Percentiles rank a stretch among this genome's conserved stretches.
Conservation (phyloP, 1,284 basidiomycete genomes). For the Boletus sp. region DNA sequence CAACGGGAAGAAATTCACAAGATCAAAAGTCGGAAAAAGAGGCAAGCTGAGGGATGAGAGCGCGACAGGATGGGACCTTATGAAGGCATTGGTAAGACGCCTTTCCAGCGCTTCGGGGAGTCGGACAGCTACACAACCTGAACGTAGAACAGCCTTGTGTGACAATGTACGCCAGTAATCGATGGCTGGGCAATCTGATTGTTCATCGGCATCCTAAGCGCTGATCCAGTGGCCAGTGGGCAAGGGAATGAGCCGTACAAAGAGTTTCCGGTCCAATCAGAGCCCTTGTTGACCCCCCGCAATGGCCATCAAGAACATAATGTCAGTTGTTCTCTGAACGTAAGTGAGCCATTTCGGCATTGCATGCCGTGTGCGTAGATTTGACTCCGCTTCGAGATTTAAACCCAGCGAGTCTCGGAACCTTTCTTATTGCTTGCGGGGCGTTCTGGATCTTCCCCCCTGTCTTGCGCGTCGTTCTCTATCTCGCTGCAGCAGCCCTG, state of each 20-base stretch:
- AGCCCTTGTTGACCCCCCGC: too few species aligned
- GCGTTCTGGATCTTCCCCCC: constrained; percentile 18
- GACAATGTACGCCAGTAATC: constrained; percentile 3
- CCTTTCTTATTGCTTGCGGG: constrained; percentile 10
- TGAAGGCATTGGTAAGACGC: constrained; percentile 13
- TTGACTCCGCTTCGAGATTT: constrained; percentile 20
- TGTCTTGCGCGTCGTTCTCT: constrained; percentile 15
- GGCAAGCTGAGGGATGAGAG: constrained; percentile 15
- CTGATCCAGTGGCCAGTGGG: too few species aligned
- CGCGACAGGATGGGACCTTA: background rate
- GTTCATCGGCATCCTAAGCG: too few species aligned
- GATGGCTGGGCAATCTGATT: background rate
- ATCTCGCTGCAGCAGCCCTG: constrained; percentile 4
- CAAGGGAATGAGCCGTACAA: too few species aligned
- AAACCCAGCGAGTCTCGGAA: constrained; percentile 19
- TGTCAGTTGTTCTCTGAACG: too few species aligned
- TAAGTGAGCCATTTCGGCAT: constrained; percentile 13
- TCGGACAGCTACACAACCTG: too few species aligned
- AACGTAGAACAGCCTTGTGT: too few species aligned
- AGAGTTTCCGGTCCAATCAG: too few species aligned
- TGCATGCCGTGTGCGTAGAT: constrained; percentile 7
- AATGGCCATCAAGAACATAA: too few species aligned
- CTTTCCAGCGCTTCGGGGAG: background rate
- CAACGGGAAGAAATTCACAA: constrained; percentile 79
- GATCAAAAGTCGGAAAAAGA: constrained; percentile 52